Evolutionary conservation across 2,329 filamentous ascomycete genomes (phyloP).

Genomic region (Nemania sp.): DNA sequence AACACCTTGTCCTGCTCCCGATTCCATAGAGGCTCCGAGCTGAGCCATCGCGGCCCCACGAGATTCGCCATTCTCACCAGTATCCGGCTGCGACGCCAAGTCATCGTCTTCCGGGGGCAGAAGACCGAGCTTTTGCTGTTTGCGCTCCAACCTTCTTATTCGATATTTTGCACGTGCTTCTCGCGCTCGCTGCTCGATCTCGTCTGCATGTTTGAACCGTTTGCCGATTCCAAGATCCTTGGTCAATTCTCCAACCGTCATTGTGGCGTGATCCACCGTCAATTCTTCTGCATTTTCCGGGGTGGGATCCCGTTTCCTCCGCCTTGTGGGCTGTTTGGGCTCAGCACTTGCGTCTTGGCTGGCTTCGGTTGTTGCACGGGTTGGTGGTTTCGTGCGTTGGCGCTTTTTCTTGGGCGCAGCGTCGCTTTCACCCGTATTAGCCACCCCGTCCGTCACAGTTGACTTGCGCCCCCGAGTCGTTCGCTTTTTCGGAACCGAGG

Average conservation of each 20-base stretch:
- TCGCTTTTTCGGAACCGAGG: slow-evolving; percentile 31
- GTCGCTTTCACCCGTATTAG: slow-evolving; percentile 22
- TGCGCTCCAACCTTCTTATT: slow-evolving; percentile 45
- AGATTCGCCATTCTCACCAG: slow-evolving; percentile 31
- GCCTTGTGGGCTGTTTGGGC: slow-evolving; percentile 32
- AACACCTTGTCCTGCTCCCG: slow-evolving; percentile 39
- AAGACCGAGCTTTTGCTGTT: slow-evolving; percentile 43
- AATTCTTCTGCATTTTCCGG: slow-evolving; percentile 67
- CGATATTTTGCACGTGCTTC: slow-evolving; percentile 43
- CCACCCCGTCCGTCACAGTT: slow-evolving; percentile 20
- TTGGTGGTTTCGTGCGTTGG: slow-evolving; percentile 33
- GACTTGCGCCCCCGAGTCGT: slow-evolving; percentile 37
- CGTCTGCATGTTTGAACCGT: slow-evolving; percentile 73
- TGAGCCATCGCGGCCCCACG: slow-evolving; percentile 29
- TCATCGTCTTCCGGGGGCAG: slow-evolving; percentile 30
- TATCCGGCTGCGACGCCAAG: slow-evolving; percentile 23
- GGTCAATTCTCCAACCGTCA: slow-evolving; percentile 75
- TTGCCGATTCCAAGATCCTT: slow-evolving; percentile 73
- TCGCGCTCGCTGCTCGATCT: slow-evolving; percentile 70
- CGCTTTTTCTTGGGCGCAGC: slow-evolving; percentile 41
- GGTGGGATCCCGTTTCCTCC: slow-evolving; percentile 54
- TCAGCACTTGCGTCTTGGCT: slow-evolving; percentile 31
- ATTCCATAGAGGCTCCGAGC: slow-evolving; percentile 33
- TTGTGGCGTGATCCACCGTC: slow-evolving; percentile 66
- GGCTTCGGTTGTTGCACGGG: slow-evolving; percentile 24